Evolutionary conservation across 192 early-diverging fungal genomes (phyloP), one percentile per base, ranked within the genome.

Genomic region (Obelidium mucronatum): DNA sequence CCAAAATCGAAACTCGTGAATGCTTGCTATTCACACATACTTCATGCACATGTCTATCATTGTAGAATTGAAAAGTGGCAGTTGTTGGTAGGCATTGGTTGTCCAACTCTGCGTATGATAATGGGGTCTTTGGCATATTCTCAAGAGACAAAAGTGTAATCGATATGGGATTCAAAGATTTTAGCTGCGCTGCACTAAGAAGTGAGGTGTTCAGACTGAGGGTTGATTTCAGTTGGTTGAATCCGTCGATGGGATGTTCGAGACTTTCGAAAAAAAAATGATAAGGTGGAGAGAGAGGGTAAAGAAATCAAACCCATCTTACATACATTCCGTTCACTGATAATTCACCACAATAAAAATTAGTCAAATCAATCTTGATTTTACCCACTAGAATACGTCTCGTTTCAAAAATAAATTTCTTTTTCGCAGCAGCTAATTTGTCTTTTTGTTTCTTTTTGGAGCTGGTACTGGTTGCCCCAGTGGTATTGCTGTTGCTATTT

Each of bases 101-200:
- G 35, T 72, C 69, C 0, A 72, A 54, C 24, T 33, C 54, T 30
- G 17, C 11, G 69, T 35, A 72, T 5, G 28, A 19, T 3, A 30
- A 26, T n/a, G 69, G 52, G n/a, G 69, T 58, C 24, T 58, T 36
- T 36, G 69, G 69, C 33, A 72, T 33, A 30, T 72, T 72, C 58
- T 72, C 37, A 2, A 42, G n/a, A 54, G 28, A 58, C 0, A 72
- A 35, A 34, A 72, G 69, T 0, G 53, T 34, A 19, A 72, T 72
- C 4, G 69, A 72, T n/a, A 72, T 40, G 0, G 69, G 69, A 15
- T 59, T 59, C 8, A 72, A 24, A 37, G 22, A 22, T 17, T 35
- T n/a, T 13, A 55, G 51, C 6, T 34, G 69, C 24, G 22, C 31
- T 17, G 30, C 53, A 13, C 28, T 24, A 35, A 72, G 56, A 54